phyloP scores from a whole-genome alignment of 352 stramenopile genomes.

The Phytophthora pseudosyringae region DNA sequence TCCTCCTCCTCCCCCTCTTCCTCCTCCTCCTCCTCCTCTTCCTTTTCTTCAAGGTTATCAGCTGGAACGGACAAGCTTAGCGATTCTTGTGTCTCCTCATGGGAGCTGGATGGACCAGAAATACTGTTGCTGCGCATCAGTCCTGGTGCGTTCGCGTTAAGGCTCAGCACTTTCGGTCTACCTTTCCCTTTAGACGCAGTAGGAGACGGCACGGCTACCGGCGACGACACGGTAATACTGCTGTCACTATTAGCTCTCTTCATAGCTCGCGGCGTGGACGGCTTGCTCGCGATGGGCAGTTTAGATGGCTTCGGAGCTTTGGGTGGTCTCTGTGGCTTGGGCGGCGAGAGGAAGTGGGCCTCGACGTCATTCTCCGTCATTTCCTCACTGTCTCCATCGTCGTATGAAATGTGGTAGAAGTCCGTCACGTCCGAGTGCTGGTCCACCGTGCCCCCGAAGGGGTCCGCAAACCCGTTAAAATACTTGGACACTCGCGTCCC shows the following conservation, averaged over 20 bases:
- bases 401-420: conserved; percentile 82
- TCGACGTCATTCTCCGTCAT: conserved; percentile 82
- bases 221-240: conserved; percentile 12
- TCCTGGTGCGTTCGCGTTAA: conserved; percentile 54
- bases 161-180: conserved; percentile 41
- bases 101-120: conserved; percentile 1
- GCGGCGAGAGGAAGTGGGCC: conserved; percentile 38
- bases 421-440: conserved; percentile 49
- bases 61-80: conserved; percentile 30
- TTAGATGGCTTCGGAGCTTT: conserved; percentile 25
- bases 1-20: conserved; percentile 19
- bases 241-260: conserved; percentile 30
- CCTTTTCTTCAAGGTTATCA: conserved; percentile 11
- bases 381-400: conserved; percentile 82
- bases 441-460: conserved; percentile 71
- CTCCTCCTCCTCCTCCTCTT: conserved; percentile 17
- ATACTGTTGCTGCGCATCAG: conserved; percentile 25
- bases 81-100: conserved; percentile 18
- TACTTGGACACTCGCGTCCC: conserved; percentile 75
- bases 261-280: conserved; percentile 5
- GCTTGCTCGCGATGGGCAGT: conserved; percentile 12
- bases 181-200: conserved; percentile 18
- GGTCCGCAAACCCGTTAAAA: conserved; percentile 64
- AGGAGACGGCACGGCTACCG: conserved; percentile 4
- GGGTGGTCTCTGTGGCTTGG: conserved; percentile 17